A percentile compares a stretch with the other conserved stretches of the same genome.
Evolutionary conservation across 2,329 filamentous ascomycete genomes (phyloP).

Genomic region (Diaporthe sp.): DNA sequence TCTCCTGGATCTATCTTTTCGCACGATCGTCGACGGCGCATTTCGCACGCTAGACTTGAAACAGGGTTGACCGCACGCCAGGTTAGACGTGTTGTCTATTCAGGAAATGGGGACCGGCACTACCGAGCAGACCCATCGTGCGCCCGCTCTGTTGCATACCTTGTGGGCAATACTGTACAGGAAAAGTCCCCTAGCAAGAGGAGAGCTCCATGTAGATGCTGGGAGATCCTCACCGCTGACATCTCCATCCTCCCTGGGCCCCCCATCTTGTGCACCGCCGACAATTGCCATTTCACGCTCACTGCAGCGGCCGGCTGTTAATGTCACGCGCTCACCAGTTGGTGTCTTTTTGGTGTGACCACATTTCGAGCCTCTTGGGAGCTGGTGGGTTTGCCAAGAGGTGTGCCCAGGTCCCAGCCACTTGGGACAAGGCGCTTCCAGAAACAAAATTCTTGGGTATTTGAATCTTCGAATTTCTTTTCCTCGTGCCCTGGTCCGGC

Average conservation of each 20-base stretch:
- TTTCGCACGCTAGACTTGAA: slow-evolving; percentile 25
- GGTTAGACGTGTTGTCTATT: slow-evolving; percentile 23
- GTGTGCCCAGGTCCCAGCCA: slow-evolving; percentile 26
- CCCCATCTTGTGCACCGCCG: background rate
- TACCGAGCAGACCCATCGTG: slow-evolving; percentile 28
- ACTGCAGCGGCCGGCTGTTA: background rate
- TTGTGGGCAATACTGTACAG: slow-evolving; percentile 24
- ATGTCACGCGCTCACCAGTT: slow-evolving; percentile 11
- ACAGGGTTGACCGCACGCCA: slow-evolving; percentile 22
- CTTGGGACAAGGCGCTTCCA: slow-evolving; percentile 29
- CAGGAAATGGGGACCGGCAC: slow-evolving; percentile 26
- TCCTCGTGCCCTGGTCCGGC: background rate
- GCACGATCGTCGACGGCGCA: slow-evolving; percentile 30
- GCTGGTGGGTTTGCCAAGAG: slow-evolving; percentile 27
- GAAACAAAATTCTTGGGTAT: slow-evolving; percentile 1
- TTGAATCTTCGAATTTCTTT: background rate
- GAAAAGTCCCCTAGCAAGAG: background rate
- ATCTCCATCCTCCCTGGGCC: background rate
- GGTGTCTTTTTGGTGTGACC: slow-evolving; percentile 5
- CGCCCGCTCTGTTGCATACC: slow-evolving; percentile 30
- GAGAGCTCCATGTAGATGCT: slow-evolving; percentile 1
- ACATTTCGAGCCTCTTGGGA: background rate
- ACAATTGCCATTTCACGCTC: background rate
- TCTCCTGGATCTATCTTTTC: slow-evolving; percentile 21
- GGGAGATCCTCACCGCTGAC: slow-evolving; percentile 22